Evolutionary conservation across 1,284 basidiomycete species (phyloP), one percentile per base, ranked within the genome.

Genomic region (Trichosporon ovoides): DNA sequence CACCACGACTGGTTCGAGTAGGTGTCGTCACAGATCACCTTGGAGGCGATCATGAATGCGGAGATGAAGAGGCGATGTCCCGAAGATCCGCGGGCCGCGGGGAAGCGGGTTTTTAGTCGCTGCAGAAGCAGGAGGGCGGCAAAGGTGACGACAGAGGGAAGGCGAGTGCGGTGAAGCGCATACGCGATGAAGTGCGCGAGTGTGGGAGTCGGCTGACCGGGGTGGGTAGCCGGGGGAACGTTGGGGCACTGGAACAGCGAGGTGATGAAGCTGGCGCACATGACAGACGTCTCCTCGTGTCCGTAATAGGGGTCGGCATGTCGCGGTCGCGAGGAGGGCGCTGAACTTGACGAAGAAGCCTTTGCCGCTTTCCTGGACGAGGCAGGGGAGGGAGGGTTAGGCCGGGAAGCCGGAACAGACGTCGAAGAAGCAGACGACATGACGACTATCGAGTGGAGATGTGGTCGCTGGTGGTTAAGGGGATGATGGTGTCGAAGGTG

Each of bases 1-100:
- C 86, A 85, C 92, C 92, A 96, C 0, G 89, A 92, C 77, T 94
- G 92, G 84, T 96, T 96, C 16, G 89, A 92, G 72, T 94, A 95
- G 0, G 92, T 96, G 74, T 97, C 91, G 80, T 96, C 92, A 78
- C 91, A 93, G 65, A 93, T 89, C n/a, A 78, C 73, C 63, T 79
- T 77, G 51, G 68, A 71, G n/a, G 75, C 69, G 66, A 96, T 90
- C 93, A 96, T 96, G 75, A 92, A 91, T 0, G 92, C 91, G 0
- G 89, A 92, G 12, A 96, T 87, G 74, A 94, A 95, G 0, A 97
- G 77, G 0, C 92, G 84, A 69, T 96, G 92, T 10, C 91, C 92
- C 0, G 89, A 93, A 0, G 90, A 93, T 37, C 92, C 91, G 53
- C 89, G 85, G 33, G 91, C 92, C 7, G 89, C 89, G 18, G 92